A percentile compares a stretch with the other conserved stretches of the same genome.
phyloP scores from a whole-genome alignment of 108 stramenopile genomes.

The Pseudonitzschia delicatissima region DNA sequence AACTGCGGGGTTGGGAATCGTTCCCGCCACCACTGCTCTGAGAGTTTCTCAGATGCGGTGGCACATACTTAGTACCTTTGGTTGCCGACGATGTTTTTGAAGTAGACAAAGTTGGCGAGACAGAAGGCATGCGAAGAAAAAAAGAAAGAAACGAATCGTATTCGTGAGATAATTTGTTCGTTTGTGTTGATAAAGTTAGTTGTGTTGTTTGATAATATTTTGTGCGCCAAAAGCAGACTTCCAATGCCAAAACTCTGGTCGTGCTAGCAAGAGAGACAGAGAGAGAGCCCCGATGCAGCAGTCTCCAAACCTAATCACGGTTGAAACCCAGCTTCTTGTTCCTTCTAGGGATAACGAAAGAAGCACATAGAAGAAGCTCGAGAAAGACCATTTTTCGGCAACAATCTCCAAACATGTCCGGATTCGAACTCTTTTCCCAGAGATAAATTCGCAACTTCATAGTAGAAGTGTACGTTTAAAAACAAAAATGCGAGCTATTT shows the following conservation, averaged over 20 bases:
- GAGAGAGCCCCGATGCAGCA: neutral
- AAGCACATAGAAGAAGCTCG: too few relatives aligned
- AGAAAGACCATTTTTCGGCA: too few relatives aligned
- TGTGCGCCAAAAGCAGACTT: neutral
- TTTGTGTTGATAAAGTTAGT: neutral
- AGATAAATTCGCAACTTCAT: neutral
- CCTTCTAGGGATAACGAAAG: too few relatives aligned
- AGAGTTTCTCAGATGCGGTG: conserved; percentile 95
- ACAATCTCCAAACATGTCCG: too few relatives aligned
- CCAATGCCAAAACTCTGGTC: neutral
- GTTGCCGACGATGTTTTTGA: neutral
- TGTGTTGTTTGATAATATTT: neutral
- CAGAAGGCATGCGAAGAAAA: neutral
- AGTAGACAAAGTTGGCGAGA: too few relatives aligned
- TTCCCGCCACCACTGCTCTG: conserved; percentile 46
- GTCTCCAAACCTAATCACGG: neutral
- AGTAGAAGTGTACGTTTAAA: neutral
- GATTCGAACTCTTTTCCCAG: neutral
- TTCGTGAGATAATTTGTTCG: neutral
- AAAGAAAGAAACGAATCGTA: neutral
- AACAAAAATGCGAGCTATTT: neutral
- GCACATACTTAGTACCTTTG: conserved; percentile 86
- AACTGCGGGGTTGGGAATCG: conserved; percentile 40
- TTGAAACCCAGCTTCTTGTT: neutral
- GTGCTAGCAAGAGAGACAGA: neutral